Conservation (phyloP, 441 rosid species). For the Bocquillonia castaneifolia region DNA sequence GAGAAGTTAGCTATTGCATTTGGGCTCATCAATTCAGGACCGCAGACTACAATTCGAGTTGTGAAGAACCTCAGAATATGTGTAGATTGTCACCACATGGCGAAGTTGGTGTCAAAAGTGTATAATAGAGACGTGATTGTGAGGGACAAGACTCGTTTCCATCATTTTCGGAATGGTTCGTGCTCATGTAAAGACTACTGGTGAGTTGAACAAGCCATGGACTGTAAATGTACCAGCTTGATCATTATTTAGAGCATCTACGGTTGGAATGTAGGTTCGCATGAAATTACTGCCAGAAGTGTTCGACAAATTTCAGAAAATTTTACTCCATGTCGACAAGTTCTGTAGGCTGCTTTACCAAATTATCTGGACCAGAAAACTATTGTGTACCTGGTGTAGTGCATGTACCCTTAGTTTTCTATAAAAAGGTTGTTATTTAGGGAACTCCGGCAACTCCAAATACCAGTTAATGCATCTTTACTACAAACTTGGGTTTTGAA, state of each 20-base stretch:
- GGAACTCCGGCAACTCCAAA: background rate
- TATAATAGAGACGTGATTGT: constrained; percentile 54
- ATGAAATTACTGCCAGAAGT: background rate
- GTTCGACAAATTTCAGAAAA: background rate
- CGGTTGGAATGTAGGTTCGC: background rate
- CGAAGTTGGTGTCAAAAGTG: constrained; percentile 63
- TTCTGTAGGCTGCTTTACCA: too few species aligned
- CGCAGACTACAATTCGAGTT: constrained; percentile 53
- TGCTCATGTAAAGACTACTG: constrained; percentile 84
- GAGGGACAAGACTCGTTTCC: constrained; percentile 82
- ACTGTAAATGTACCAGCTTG: background rate
- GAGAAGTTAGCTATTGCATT: constrained; percentile 80
- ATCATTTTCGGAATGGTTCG: constrained; percentile 57
- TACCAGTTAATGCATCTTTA: background rate
- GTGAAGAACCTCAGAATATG: constrained; percentile 82
- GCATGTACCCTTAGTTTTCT: background rate
- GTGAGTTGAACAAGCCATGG: constrained; percentile 24
- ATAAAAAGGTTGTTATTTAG: too few species aligned
- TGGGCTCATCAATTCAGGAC: constrained; percentile 48
- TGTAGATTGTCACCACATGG: constrained; percentile 64
- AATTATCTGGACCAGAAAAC: background rate
- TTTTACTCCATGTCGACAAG: too few species aligned
- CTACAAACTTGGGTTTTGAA: background rate
- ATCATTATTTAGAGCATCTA: constrained; percentile 7
- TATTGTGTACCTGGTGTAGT: background rate